These are phyloP conservation scores for Gloeostereum incarnatum DNA, from an alignment of 768 basidiomycete species.

Conservation along the genomic window DNA sequence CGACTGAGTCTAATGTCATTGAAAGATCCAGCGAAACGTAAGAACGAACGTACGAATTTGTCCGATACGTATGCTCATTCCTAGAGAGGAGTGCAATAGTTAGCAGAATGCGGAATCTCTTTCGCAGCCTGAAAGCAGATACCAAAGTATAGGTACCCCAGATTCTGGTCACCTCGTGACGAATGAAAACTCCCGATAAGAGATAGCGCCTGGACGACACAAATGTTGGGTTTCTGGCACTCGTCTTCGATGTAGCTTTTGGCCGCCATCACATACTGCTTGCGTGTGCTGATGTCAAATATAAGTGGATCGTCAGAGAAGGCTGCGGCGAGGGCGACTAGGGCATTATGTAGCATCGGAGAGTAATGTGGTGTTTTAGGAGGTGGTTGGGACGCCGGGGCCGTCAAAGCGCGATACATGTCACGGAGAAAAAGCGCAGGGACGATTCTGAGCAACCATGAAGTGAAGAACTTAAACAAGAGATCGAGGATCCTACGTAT, in stretches of 20 bases:
- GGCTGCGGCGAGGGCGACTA: conserved; percentile 35
- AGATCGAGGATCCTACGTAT: conserved; percentile 28
- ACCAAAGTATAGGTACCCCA: conserved; percentile 41
- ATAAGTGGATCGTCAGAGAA: conserved; percentile 35
- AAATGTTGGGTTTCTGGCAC: conserved; percentile 34
- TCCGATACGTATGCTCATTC: conserved; percentile 48
- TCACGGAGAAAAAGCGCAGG: conserved; percentile 40
- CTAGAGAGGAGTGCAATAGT: conserved; percentile 17
- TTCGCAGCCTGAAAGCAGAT: too few relatives aligned
- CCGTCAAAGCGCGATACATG: conserved; percentile 31
- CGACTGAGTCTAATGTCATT: conserved; percentile 27
- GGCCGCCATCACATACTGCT: conserved; percentile 30
- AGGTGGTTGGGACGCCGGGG: conserved; percentile 23
- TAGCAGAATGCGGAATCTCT: conserved; percentile 24
- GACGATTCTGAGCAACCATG: conserved; percentile 40
- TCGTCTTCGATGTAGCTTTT: conserved; percentile 38
- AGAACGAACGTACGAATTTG: conserved; percentile 40
- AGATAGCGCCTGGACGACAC: conserved; percentile 33
- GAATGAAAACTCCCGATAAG: conserved; percentile 35
- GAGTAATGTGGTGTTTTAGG: conserved; percentile 54
- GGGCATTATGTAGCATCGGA: conserved; percentile 64
- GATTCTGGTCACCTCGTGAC: conserved; percentile 34
- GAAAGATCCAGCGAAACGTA: neutral
- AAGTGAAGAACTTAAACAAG: conserved; percentile 37
- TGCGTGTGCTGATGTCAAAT: conserved; percentile 30